Evolutionary conservation across 2,329 filamentous ascomycete species (phyloP).

Genomic region (Parastagonospora nodorum): DNA sequence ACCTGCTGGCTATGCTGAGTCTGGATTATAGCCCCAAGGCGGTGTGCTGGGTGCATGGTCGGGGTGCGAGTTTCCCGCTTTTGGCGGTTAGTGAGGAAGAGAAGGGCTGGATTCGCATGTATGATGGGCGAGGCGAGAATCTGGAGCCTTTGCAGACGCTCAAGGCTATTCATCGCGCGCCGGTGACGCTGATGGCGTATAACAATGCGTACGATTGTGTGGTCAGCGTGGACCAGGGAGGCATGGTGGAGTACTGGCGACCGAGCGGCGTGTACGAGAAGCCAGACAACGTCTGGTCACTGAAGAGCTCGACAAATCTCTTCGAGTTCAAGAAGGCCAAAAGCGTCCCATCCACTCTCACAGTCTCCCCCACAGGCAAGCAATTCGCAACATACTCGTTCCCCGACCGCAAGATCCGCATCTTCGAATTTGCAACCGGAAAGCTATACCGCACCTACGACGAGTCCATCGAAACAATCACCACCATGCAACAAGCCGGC

Average conservation of each 20-base stretch:
- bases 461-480: slow-evolving; percentile 85
- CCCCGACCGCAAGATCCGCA: slow-evolving; percentile 87
- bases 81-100: slow-evolving; percentile 80
- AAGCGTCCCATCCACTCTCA: slow-evolving; percentile 78
- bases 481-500: slow-evolving; percentile 95
- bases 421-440: slow-evolving; percentile 89
- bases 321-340: slow-evolving; percentile 98
- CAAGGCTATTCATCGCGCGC: slow-evolving; percentile 76
- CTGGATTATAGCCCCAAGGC: slow-evolving; percentile 76
- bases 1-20: slow-evolving; percentile 67
- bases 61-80: slow-evolving; percentile 84
- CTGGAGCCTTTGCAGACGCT: slow-evolving; percentile 77
- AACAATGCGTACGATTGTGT: slow-evolving; percentile 90
- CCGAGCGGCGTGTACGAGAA: slow-evolving; percentile 84
- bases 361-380: slow-evolving; percentile 82
- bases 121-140: slow-evolving; percentile 86
- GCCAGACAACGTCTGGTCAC: slow-evolving; percentile 86
- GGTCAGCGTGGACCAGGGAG: slow-evolving; percentile 82
- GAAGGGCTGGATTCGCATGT: slow-evolving; percentile 76
- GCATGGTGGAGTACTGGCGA: slow-evolving; percentile 97
- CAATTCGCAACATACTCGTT: slow-evolving; percentile 90
- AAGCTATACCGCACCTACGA: slow-evolving; percentile 94
- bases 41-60: slow-evolving; percentile 86
- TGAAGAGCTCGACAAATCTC: slow-evolving; percentile 90
- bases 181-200: slow-evolving; percentile 85